Conservation (phyloP, 2,329 filamentous ascomycete species). For the Pseudocercospora crystallina region DNA sequence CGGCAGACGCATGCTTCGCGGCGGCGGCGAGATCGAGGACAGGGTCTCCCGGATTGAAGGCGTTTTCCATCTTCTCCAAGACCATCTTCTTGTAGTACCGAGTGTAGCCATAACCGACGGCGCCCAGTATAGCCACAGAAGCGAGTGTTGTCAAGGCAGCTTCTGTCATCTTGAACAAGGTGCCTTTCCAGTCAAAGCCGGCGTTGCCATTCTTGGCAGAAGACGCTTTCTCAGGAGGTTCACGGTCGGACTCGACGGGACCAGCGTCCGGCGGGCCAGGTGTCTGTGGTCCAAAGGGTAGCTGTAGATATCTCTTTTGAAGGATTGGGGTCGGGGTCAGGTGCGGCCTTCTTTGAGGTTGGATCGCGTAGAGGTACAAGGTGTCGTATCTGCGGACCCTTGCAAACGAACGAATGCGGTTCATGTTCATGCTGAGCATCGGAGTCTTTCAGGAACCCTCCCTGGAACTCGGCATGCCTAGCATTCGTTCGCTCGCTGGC, state of each 20-base stretch:
- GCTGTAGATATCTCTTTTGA: conserved; percentile 11
- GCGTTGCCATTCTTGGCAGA: conserved; percentile 13
- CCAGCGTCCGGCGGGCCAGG: conserved; percentile 23
- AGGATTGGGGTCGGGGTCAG: not conserved
- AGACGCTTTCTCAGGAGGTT: conserved; percentile 10
- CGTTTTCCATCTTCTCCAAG: conserved; percentile 86
- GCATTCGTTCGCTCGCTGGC: too few species aligned
- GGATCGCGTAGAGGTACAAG: conserved; percentile 1
- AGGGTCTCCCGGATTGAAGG: conserved; percentile 87
- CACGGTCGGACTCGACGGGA: conserved; percentile 18
- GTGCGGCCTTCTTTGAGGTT: conserved; percentile 5
- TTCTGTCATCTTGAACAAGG: conserved; percentile 54
- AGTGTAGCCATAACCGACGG: conserved; percentile 65
- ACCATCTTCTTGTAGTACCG: conserved; percentile 77
- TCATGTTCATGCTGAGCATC: conserved; percentile 3
- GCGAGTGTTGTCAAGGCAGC: conserved; percentile 52
- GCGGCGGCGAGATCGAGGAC: conserved; percentile 61
- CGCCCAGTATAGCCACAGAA: conserved; percentile 50
- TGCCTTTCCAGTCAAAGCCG: conserved; percentile 32
- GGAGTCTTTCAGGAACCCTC: too few species aligned
- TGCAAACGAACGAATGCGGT: conserved; percentile 13
- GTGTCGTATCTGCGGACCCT: conserved; percentile 8
- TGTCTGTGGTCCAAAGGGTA: conserved; percentile 16
- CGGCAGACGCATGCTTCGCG: conserved; percentile 30
- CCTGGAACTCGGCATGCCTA: too few species aligned